Percentiles rank a stretch among this genome's conserved stretches.
These are phyloP conservation scores for Blastobotrys petasosporus DNA, from an alignment of 1,139 yeast species.

Conservation along the genomic window DNA sequence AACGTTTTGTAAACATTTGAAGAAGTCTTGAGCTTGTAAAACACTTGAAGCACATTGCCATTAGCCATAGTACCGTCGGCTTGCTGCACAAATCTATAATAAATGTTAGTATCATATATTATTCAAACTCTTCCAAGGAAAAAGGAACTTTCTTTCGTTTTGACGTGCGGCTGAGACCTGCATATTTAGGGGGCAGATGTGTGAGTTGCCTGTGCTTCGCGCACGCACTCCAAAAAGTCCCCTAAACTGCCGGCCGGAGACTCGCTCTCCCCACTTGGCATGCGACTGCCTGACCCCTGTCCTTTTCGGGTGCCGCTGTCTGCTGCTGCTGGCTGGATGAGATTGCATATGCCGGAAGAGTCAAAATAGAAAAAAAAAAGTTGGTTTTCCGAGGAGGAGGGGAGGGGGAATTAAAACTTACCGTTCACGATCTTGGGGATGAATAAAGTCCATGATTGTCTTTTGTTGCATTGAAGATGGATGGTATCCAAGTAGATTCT, in stretches of 20 bases:
- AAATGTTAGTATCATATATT: no score
- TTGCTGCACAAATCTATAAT: not conserved
- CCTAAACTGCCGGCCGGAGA: not conserved
- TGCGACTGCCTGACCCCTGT: not conserved
- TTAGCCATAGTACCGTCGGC: conserved; percentile 1
- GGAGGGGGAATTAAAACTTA: conserved; percentile 6
- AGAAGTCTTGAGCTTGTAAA: conserved; percentile 16
- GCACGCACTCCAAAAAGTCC: no score
- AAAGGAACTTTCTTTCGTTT: no score
- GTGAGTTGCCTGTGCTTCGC: no score
- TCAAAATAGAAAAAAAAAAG: not conserved
- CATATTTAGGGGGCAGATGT: no score
- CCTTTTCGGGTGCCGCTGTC: not conserved
- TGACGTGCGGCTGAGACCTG: no score
- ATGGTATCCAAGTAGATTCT: conserved; percentile 17
- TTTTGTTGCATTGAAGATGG: conserved; percentile 17
- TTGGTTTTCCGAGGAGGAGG: not conserved
- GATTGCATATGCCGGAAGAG: no score
- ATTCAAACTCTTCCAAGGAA: no score
- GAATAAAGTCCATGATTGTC: conserved; percentile 21
- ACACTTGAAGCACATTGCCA: conserved; percentile 16
- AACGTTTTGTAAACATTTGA: conserved; percentile 13
- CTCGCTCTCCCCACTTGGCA: not conserved
- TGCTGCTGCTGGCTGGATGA: no score
- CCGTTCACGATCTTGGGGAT: conserved; percentile 24